phyloP scores from a whole-genome alignment of 2,329 filamentous ascomycete genomes.

The Ophiostoma sp. region DNA sequence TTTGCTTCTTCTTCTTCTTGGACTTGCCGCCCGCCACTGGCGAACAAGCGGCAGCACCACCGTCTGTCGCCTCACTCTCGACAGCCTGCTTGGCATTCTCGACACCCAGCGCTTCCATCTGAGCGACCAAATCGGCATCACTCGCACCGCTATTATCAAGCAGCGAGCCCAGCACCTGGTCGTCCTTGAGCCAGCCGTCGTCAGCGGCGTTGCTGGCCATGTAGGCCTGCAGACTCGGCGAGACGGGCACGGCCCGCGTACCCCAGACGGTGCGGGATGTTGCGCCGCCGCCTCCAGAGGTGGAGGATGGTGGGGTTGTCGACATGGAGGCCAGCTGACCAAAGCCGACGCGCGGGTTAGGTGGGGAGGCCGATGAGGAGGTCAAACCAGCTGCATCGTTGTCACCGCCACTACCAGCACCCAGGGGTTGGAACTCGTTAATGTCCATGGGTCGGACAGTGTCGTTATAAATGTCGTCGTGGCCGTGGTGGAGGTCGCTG shows the following conservation, averaged over 20 bases:
- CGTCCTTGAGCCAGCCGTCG: slow-evolving; percentile 38
- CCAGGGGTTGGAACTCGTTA: slow-evolving; percentile 67
- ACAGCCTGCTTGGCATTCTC: slow-evolving; percentile 33
- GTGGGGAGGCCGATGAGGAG: slow-evolving; percentile 42
- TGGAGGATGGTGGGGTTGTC: slow-evolving; percentile 68
- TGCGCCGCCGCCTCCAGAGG: background rate
- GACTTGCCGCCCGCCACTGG: slow-evolving; percentile 35
- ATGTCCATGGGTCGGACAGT: slow-evolving; percentile 43
- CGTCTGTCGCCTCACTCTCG: slow-evolving; percentile 27
- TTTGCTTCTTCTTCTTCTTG: slow-evolving; percentile 71
- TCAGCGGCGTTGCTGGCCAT: slow-evolving; percentile 46
- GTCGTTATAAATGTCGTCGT: background rate
- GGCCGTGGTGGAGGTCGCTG: slow-evolving; percentile 35
- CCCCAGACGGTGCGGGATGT: slow-evolving; percentile 83
- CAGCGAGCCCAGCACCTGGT: slow-evolving; percentile 21
- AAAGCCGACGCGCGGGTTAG: slow-evolving; percentile 62
- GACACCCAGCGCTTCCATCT: slow-evolving; percentile 57
- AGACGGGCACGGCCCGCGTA: slow-evolving; percentile 67
- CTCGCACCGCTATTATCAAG: background rate
- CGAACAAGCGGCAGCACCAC: slow-evolving; percentile 12
- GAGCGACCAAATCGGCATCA: slow-evolving; percentile 57
- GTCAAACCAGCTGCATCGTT: slow-evolving; percentile 34
- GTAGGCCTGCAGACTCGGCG: slow-evolving; percentile 52
- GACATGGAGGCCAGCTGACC: slow-evolving; percentile 73
- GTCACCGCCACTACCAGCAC: slow-evolving; percentile 35